Base-by-base conservation (phyloP, 2,329 filamentous ascomycete species). In the Fusarium sambucinum region DNA sequence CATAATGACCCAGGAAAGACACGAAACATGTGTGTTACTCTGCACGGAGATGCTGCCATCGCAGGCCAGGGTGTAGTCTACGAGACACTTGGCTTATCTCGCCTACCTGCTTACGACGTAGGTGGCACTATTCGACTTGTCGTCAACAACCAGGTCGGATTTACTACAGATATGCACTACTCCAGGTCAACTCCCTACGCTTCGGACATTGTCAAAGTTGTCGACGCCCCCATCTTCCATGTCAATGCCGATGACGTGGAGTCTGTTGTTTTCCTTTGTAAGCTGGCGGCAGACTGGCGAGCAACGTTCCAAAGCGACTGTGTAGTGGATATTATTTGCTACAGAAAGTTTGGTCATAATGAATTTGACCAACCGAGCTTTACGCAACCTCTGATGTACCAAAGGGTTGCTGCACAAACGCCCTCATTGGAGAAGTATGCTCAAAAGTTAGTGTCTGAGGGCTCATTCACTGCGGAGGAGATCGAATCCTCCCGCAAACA, bases 91-190 rank as follows among this genome's bases (percentile, higher is more conserved):
- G 96, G 96, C 62, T 97, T 99, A 88, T 92, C 97, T 81, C 91
- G 93, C 44, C 89, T 99, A 23, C 95, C 95, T 21, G 92, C 91
- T 69, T 99, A 97, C 83, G 96, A 96, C 38, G 97, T 95, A 53
- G 95, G 96, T 74, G 96, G 96, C 77, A 98, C 96, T 48, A 92
- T 99, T 73, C 95, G 98, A 82, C 86, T 98, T 69, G 90, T 99
- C 62, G 94, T 97, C 72, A 98, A 99, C 89, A 98, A 99, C 87
- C 96, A 99, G 86, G 98, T 99, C 78, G 96, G 96, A 79, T 98
- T 99, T 86, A 99, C 96, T 52, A 98, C 96, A 16, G 96, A 98
- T 78, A 94, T 95, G 69, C 92, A 95, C 76, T 97, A 96, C 80
- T 91, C 96, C 73, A 93, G 96, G 73, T 99, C 96, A 17, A 99